Base-by-base conservation (phyloP, 805 yeast genomes). In the Schwanniomyces sp. region DNA sequence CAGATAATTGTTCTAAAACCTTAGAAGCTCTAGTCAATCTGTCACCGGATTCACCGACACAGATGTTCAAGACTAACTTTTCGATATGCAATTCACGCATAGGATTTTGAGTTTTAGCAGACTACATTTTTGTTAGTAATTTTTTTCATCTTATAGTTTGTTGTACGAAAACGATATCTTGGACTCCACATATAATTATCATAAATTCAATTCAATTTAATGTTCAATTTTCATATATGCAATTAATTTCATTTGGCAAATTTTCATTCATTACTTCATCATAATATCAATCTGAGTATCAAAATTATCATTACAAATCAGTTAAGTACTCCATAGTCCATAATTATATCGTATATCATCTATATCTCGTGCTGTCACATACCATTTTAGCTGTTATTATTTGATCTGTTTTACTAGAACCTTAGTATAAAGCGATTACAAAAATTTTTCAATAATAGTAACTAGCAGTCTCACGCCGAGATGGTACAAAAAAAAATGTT, bases 31-130 rank as follows among this genome's bases (percentile, higher is more conserved):
- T 92, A 84, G 99, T 94, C 79, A 94, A 90, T 87, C 98, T 88
- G 81, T 94, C 99, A 85, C 99, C 99, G 79, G 97, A 91, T 83
- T 94, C 99, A 84, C 99, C 99, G 79, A 94, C 99, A 80, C 96
- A 91, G 82, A 94, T 94, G 94, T 94, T 94, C 80, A 94, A 88
- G 80, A 94, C 97, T 80, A 94, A 87, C 83, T 94, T 94, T 83
- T 94, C 98, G 83, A 94, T 92, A 84, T 87, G 91, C 80, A 94
- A 84, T 70, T 94, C 98, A 82, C 96, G 94, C 98, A 94, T 92
- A 80, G 88, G 84, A 83, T 94, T 94, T 78, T 85, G 89, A 70
- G 88, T 57, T 60, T 68, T 65, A 54, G 67, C 63, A 61, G 70
- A 62, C 69, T 64, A 57, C 14, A 42, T 6, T 27, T 28, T 49